Conservation (phyloP, 768 basidiomycete genomes). For the Pulveroboletus sp. region DNA sequence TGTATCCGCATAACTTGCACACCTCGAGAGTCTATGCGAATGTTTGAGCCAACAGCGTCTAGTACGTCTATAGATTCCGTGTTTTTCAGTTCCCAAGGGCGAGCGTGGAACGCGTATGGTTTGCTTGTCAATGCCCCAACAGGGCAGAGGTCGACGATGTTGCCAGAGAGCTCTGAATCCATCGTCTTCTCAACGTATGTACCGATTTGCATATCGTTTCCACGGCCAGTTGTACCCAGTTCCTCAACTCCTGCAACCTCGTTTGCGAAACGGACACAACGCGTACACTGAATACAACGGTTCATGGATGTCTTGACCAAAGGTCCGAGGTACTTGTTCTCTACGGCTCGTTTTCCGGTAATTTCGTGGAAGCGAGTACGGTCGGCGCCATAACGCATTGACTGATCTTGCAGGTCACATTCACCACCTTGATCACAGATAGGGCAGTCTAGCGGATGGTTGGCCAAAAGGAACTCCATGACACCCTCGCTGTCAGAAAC, state of each 20-base stretch:
- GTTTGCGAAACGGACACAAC: constrained; percentile 98
- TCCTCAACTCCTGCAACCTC: constrained; percentile 99
- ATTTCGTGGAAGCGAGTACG: constrained; percentile 98
- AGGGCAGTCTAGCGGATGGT: constrained; percentile 98
- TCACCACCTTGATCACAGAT: constrained; percentile 99
- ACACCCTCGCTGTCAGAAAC: constrained; percentile 77
- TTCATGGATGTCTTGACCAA: constrained; percentile 99
- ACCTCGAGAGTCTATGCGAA: constrained; percentile 92
- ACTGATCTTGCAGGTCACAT: constrained; percentile 98
- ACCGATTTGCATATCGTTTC: constrained; percentile 98
- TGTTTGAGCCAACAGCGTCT: constrained; percentile 95
- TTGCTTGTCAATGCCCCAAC: constrained; percentile 98
- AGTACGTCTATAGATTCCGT: constrained; percentile 95
- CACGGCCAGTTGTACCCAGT: constrained; percentile 93
- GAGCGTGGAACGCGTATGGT: constrained; percentile 95
- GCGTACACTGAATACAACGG: constrained; percentile 98
- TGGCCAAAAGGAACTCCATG: constrained; percentile 97
- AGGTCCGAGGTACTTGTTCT: constrained; percentile 97
- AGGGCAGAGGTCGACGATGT: constrained; percentile 95
- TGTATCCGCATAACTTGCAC: constrained; percentile 97
- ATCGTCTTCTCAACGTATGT: constrained; percentile 98
- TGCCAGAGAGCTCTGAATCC: constrained; percentile 96
- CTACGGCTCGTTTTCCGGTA: constrained; percentile 94
- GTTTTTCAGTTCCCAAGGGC: constrained; percentile 98
- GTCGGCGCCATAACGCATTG: constrained; percentile 98